phyloP scores from a whole-genome alignment of 371 early-diverging fungal species.

The Conidiobolus incongruus region DNA sequence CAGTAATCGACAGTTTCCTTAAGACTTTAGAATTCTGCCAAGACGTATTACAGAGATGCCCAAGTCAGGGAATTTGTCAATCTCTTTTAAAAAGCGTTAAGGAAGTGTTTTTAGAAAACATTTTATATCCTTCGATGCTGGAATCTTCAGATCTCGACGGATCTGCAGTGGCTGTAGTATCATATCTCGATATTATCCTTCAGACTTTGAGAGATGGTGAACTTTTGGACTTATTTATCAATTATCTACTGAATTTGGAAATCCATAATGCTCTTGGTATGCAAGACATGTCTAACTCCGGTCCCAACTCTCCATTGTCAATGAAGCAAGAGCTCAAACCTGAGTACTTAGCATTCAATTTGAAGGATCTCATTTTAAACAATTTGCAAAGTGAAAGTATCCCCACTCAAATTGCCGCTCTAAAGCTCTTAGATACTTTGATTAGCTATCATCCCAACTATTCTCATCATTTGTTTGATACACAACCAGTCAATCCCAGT shows the following conservation, averaged over 20 bases:
- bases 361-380: constrained; percentile 53
- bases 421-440: constrained; percentile 52
- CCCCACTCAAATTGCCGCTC: constrained; percentile 54
- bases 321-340: not conserved
- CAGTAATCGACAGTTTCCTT: constrained; percentile 52
- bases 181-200: constrained; percentile 65
- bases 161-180: constrained; percentile 69
- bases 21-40: constrained; percentile 65
- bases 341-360: constrained; percentile 6
- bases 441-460: constrained; percentile 53
- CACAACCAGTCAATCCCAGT: constrained; percentile 1
- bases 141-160: constrained; percentile 83
- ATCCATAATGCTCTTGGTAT: constrained; percentile 10
- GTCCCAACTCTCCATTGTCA: not conserved
- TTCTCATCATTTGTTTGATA: constrained; percentile 32
- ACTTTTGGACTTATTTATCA: constrained; percentile 41
- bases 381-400: constrained; percentile 45
- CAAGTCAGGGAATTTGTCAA: constrained; percentile 36
- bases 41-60: constrained; percentile 55
- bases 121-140: constrained; percentile 61
- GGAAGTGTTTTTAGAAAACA: constrained; percentile 59
- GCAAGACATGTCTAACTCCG: not conserved
- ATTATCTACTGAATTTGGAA: constrained; percentile 52
- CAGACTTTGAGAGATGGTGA: constrained; percentile 48
- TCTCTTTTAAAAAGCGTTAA: constrained; percentile 40